Percentiles rank a stretch among this genome's conserved stretches.
phyloP scores from a whole-genome alignment of 2,329 filamentous ascomycete genomes.

The Dactylellina leptospora region DNA sequence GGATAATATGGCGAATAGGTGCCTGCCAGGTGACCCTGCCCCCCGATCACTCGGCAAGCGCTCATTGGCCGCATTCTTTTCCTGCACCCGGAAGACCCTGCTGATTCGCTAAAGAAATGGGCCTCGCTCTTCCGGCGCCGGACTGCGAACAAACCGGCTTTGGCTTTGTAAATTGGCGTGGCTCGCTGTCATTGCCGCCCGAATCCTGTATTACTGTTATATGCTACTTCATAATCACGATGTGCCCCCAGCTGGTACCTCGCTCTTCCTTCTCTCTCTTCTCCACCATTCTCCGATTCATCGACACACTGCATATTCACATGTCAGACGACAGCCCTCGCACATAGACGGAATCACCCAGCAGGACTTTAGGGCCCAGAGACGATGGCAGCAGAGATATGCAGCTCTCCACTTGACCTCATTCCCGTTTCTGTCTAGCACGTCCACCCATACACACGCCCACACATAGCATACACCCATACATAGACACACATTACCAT shows the following conservation, averaged over 20 bases:
- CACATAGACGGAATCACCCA: slow-evolving; percentile 7
- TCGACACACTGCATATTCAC: too few species aligned
- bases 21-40: too few species aligned
- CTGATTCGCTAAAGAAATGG: slow-evolving; percentile 34
- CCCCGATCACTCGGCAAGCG: too few species aligned
- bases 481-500: too few species aligned
- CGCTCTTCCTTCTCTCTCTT: not conserved
- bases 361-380: slow-evolving; percentile 11
- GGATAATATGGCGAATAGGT: too few species aligned
- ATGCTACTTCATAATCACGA: too few species aligned
- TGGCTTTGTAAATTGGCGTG: too few species aligned
- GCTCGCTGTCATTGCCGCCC: slow-evolving; percentile 28
- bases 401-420: slow-evolving; percentile 52
- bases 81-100: too few species aligned
- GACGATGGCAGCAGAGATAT: slow-evolving; percentile 24
- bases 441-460: not conserved
- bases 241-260: not conserved
- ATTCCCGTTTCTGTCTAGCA: slow-evolving; percentile 49
- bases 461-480: not conserved
- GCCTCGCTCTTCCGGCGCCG: slow-evolving; percentile 53
- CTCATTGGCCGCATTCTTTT: too few species aligned
- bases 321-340: slow-evolving; percentile 22
- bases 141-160: slow-evolving; percentile 21
- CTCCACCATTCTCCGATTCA: not conserved
- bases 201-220: slow-evolving; percentile 28